Conservation (phyloP, 768 basidiomycete genomes). For the Xerocomus spinulosus region DNA sequence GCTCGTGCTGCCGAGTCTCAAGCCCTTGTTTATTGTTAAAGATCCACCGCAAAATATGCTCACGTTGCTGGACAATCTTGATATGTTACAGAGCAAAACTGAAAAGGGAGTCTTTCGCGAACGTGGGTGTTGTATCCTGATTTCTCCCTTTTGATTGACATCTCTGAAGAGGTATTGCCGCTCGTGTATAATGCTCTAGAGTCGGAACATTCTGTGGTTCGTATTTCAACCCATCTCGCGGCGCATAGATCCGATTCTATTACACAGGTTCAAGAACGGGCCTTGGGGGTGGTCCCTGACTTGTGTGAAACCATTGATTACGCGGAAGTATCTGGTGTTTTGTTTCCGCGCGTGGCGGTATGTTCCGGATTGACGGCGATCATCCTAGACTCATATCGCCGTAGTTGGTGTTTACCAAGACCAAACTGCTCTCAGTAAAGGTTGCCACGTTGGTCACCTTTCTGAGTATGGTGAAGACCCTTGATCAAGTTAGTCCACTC, state of each 20-base stretch:
- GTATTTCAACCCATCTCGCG: conserved; percentile 14
- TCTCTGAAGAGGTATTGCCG: conserved; percentile 78
- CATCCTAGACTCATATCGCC: conserved; percentile 13
- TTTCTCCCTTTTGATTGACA: conserved; percentile 3
- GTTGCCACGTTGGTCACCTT: conserved; percentile 84
- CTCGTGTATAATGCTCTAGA: conserved; percentile 95
- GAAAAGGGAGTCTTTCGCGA: conserved; percentile 82
- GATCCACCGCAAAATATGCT: conserved; percentile 98
- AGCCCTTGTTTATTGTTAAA: conserved; percentile 83
- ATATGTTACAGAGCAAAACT: conserved; percentile 85
- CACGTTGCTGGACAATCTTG: conserved; percentile 84
- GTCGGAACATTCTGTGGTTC: conserved; percentile 82
- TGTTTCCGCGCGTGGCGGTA: conserved; percentile 93
- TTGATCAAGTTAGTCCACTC: conserved; percentile 64
- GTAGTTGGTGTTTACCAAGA: conserved; percentile 90
- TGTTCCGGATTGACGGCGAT: conserved; percentile 26
- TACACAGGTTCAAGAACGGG: conserved; percentile 85
- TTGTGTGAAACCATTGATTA: conserved; percentile 94
- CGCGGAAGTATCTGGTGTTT: conserved; percentile 83
- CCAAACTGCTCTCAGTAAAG: conserved; percentile 85
- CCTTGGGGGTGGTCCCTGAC: conserved; percentile 75
- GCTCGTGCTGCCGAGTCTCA: conserved; percentile 79
- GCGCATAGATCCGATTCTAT: conserved; percentile 3
- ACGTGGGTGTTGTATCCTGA: conserved; percentile 47
- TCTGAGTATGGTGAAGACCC: conserved; percentile 79